Conservation (phyloP, 2,329 filamentous ascomycete species). For the Xylariaceae sp. region DNA sequence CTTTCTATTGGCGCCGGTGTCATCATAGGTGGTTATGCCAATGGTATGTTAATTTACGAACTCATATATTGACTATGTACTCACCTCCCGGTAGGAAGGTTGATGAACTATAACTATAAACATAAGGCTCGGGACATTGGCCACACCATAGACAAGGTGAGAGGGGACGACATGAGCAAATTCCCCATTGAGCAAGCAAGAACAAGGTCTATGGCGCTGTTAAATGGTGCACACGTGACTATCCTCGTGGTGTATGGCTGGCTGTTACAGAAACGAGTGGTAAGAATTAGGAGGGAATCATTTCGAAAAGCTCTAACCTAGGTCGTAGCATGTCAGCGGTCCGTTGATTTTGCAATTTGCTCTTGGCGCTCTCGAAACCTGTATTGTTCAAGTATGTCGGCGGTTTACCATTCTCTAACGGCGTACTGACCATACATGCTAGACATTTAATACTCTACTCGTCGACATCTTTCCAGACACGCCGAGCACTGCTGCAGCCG, state of each 20-base stretch:
- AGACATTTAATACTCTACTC: background rate
- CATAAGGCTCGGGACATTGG: conserved; percentile 1
- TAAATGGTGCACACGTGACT: conserved; percentile 2
- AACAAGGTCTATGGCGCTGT: background rate
- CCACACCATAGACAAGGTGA: conserved; percentile 1
- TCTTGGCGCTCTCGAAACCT: conserved; percentile 3
- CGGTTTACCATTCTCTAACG: background rate
- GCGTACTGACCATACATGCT: background rate
- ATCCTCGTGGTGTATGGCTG: conserved; percentile 7
- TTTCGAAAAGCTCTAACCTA: background rate
- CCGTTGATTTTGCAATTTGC: conserved; percentile 6
- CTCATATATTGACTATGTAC: background rate
- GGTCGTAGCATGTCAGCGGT: conserved; percentile 2
- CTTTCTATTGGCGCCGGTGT: background rate
- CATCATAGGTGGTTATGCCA: background rate
- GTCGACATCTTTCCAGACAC: background rate
- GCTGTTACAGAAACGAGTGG: conserved; percentile 5
- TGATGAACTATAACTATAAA: conserved; percentile 8
- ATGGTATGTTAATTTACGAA: background rate
- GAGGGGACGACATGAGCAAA: conserved; percentile 4
- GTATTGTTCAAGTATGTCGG: conserved; percentile 4
- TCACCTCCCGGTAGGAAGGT: background rate
- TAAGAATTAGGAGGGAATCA: background rate
- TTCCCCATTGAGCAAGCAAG: conserved; percentile 11
- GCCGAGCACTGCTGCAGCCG: background rate